Conservation (phyloP, 2,329 filamentous ascomycete genomes). For the Cytospora leucostoma region DNA sequence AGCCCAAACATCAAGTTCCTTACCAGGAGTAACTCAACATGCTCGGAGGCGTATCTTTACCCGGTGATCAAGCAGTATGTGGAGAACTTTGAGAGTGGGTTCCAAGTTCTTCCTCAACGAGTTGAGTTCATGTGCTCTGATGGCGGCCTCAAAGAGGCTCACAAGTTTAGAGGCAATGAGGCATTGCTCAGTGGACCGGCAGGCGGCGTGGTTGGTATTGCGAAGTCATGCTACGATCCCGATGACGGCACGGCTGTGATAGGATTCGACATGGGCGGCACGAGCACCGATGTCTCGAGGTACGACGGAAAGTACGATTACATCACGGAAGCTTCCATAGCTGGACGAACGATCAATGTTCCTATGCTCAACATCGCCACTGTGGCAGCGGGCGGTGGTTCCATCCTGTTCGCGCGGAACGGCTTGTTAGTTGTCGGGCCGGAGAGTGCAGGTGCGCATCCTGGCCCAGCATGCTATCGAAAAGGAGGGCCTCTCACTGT, state of each 20-base stretch:
- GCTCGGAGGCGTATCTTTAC: slow-evolving; percentile 72
- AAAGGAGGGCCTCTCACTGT: slow-evolving; percentile 71
- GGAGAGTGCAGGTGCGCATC: slow-evolving; percentile 70
- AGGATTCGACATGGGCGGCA: slow-evolving; percentile 55
- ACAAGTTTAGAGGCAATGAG: slow-evolving; percentile 62
- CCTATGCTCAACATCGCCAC: slow-evolving; percentile 77
- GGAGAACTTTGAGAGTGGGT: slow-evolving; percentile 64
- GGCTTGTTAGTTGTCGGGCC: slow-evolving; percentile 72
- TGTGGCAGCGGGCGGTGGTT: slow-evolving; percentile 56
- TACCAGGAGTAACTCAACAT: slow-evolving; percentile 68
- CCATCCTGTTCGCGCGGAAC: slow-evolving; percentile 65
- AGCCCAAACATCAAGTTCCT: slow-evolving; percentile 72
- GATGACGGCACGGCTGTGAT: slow-evolving; percentile 65
- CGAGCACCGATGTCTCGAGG: slow-evolving; percentile 70
- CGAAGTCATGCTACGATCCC: slow-evolving; percentile 66
- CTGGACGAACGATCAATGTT: slow-evolving; percentile 69
- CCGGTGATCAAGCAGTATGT: slow-evolving; percentile 71
- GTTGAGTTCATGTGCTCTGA: slow-evolving; percentile 67
- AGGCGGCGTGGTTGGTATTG: slow-evolving; percentile 72
- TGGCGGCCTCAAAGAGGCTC: slow-evolving; percentile 50
- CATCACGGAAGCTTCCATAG: slow-evolving; percentile 71
- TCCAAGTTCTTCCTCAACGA: slow-evolving; percentile 56
- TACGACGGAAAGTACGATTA: slow-evolving; percentile 71
- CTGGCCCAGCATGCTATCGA: slow-evolving; percentile 71
- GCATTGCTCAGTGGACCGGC: slow-evolving; percentile 70